Evolutionary conservation across 2,329 filamentous ascomycete genomes (phyloP), one percentile per base, ranked within the genome.

Genomic region (Scleromitrula shiraiana): DNA sequence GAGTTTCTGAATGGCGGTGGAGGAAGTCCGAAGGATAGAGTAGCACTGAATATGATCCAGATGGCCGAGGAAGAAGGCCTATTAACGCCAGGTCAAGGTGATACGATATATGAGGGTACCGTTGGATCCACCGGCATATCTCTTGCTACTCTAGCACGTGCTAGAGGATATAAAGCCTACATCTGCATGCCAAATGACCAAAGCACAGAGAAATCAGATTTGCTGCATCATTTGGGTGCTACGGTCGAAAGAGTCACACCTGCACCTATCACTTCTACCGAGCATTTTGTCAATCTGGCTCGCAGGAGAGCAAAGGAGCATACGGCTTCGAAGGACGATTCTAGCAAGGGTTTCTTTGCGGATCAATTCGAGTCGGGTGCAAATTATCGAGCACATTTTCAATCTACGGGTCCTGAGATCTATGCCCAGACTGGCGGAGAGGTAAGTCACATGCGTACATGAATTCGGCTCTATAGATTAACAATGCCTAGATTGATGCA

Each of bases 121-220:
- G 90, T 95, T 14, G 93, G 93, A 51, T 95, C 88, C 63, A 98
- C 93, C 0, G 93, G 93, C 19, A 97, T 98, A 59, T 96, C 90
- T 14, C 75, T 98, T 8, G 93, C 93, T 2, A 87, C 87, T 0
- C 79, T 98, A 42, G 90, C 88, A 41, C 78, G 90, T 57, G 90
- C 93, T 19, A 78, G 82, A 65, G 93, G 93, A 27, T 97, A 97
- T 70, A 78, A 83, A 56, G 89, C 89, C 26, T 87, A 97, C 67
- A 97, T 98, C 56, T 96, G 88, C 72, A 97, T 98, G 89, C 91
- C 93, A 40, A 82, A 88, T 63, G 93, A 98, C 70, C 85, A 94
- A 71, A 81, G 84, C 49, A 71, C 74, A 49, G 93, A 98, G 67
- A 98, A 98, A 68, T 88, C 85, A 5, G 83, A 91, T 59, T 77